Evolutionary conservation across 345 rosid species (phyloP).

Genomic region (Tarenaya hassleriana): DNA sequence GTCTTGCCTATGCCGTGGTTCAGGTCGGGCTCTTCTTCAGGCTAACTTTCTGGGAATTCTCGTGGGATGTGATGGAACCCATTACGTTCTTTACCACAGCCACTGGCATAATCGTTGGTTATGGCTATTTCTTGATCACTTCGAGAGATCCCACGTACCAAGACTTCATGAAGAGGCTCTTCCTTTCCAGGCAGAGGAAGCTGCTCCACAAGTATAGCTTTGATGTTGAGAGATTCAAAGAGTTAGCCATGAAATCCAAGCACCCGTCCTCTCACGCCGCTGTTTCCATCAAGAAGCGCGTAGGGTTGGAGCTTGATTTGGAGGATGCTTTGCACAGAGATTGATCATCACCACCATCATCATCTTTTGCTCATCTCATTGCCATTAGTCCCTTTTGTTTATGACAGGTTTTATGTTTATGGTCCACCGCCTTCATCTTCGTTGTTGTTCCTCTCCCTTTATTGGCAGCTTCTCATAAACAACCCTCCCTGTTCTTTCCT

Average conservation of each 20-base stretch:
- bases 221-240: slow-evolving; percentile 57
- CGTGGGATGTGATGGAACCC: slow-evolving; percentile 98
- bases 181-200: slow-evolving; percentile 79
- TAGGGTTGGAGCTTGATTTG: slow-evolving; percentile 59
- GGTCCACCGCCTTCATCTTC: too few species aligned
- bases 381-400: too few species aligned
- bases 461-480: too few species aligned
- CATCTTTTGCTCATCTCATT: too few species aligned
- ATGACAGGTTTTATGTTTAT: too few species aligned
- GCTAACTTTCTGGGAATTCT: slow-evolving; percentile 89
- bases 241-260: slow-evolving; percentile 57
- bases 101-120: slow-evolving; percentile 63
- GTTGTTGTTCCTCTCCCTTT: too few species aligned
- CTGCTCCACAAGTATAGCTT: slow-evolving; percentile 53
- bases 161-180: slow-evolving; percentile 89
- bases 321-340: slow-evolving; percentile 61
- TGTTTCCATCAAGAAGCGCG: slow-evolving; percentile 47
- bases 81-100: slow-evolving; percentile 69
- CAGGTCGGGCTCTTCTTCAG: slow-evolving; percentile 68
- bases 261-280: slow-evolving; percentile 39
- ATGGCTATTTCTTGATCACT: slow-evolving; percentile 74
- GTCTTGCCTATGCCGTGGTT: slow-evolving; percentile 47
- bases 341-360: too few species aligned
- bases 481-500: too few species aligned
- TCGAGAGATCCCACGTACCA: slow-evolving; percentile 89